A percentile compares a stretch with the other conserved stretches of the same genome.
Evolutionary conservation across 1,284 basidiomycete genomes (phyloP).

Genomic region (Psilocybe mexicana): DNA sequence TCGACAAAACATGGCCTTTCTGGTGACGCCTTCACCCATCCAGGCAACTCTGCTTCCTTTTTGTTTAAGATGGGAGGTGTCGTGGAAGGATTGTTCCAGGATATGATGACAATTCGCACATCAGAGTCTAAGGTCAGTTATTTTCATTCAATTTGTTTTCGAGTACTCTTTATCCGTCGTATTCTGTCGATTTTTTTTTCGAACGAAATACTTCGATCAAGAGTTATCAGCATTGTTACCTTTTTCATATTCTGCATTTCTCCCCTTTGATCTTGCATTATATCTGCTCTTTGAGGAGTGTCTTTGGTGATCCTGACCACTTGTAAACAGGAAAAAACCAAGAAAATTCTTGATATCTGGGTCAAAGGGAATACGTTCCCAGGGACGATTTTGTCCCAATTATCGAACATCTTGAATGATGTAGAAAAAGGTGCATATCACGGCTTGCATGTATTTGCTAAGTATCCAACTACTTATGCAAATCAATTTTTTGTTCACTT

Average conservation of each 20-base stretch:
- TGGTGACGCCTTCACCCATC: constrained; percentile 53
- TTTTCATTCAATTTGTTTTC: not conserved
- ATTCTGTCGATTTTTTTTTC: not conserved
- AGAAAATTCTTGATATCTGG: constrained; percentile 96
- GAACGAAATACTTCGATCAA: too few relatives aligned
- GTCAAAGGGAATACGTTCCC: constrained; percentile 86
- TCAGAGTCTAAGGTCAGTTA: constrained; percentile 82
- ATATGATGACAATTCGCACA: constrained; percentile 65
- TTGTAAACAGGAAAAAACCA: constrained; percentile 79
- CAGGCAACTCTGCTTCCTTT: constrained; percentile 80
- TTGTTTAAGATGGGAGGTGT: constrained; percentile 85
- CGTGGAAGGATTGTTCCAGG: constrained; percentile 80
- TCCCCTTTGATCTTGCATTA: too few relatives aligned
- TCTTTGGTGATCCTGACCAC: constrained; percentile 23
- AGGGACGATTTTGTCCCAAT: constrained; percentile 61
- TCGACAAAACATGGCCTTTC: constrained; percentile 64
- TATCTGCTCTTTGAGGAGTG: too few relatives aligned
- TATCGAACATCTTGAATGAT: constrained; percentile 65
- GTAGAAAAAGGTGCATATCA: constrained; percentile 82
- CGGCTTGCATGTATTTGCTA: constrained; percentile 68
- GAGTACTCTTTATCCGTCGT: too few relatives aligned
- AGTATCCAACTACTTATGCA: constrained; percentile 68
- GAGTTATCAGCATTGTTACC: too few relatives aligned
- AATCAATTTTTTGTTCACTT: constrained; percentile 49
- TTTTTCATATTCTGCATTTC: too few relatives aligned